phyloP scores from a whole-genome alignment of 441 rosid genomes.

The Brassica hybrid region DNA sequence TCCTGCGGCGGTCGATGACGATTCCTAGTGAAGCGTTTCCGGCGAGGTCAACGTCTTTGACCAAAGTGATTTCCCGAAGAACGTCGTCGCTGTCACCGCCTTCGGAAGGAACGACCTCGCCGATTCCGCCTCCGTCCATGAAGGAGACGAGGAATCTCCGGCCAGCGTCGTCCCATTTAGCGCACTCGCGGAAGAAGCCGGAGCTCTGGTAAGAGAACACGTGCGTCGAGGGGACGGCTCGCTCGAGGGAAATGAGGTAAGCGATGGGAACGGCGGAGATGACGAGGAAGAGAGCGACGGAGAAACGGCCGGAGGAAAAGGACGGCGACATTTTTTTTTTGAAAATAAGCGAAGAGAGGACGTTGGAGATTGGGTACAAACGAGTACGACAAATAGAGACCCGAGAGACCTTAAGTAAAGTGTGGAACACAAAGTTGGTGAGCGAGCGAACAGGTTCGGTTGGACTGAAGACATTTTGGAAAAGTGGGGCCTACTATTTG shows the following conservation, averaged over 20 bases:
- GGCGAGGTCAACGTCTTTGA: conserved; percentile 66
- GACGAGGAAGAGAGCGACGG: conserved; percentile 49
- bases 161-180: conserved; percentile 82
- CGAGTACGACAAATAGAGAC: no score
- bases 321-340: conserved; percentile 28
- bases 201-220: conserved; percentile 73
- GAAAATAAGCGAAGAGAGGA: not conserved
- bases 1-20: conserved; percentile 62
- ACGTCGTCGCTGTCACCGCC: conserved; percentile 20
- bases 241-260: conserved; percentile 63
- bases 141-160: conserved; percentile 78
- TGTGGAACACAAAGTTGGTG: conserved; percentile 12
- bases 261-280: conserved; percentile 75
- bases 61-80: conserved; percentile 59
- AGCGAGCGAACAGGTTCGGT: conserved; percentile 14
- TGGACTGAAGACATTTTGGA: not conserved
- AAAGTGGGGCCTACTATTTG: conserved; percentile 21
- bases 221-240: conserved; percentile 57
- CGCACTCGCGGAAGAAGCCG: conserved; percentile 81
- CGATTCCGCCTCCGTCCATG: conserved; percentile 73
- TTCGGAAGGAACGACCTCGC: conserved; percentile 56
- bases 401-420: not conserved
- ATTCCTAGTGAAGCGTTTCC: conserved; percentile 77
- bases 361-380: not conserved
- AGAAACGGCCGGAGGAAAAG: conserved; percentile 16